Conservation (phyloP, 768 basidiomycete genomes). For the Stropharia rugosoannulata region DNA sequence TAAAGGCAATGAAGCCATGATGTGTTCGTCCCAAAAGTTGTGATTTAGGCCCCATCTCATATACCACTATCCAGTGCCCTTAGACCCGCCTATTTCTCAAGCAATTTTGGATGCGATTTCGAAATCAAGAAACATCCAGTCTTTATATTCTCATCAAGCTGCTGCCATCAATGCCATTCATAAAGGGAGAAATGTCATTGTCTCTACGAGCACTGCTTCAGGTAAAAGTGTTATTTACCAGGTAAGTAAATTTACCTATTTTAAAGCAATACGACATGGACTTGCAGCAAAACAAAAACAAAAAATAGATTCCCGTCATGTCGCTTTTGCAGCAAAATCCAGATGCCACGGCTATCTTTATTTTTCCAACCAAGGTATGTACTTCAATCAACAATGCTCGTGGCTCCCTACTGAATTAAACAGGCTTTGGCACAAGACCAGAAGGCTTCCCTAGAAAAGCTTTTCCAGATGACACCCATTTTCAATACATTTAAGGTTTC, state of each 20-base stretch:
- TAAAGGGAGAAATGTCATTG: slow-evolving; percentile 68
- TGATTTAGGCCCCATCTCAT: background rate
- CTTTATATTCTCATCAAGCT: slow-evolving; percentile 72
- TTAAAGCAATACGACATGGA: background rate
- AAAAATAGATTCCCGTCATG: slow-evolving; percentile 80
- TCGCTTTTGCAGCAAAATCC: slow-evolving; percentile 60
- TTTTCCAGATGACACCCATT: slow-evolving; percentile 58
- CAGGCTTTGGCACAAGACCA: slow-evolving; percentile 92
- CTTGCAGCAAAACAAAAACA: background rate
- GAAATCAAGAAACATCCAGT: slow-evolving; percentile 56
- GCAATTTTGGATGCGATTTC: slow-evolving; percentile 54
- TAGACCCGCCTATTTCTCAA: slow-evolving; percentile 59
- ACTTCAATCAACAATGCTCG: background rate
- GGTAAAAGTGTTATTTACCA: slow-evolving; percentile 90
- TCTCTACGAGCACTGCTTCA: slow-evolving; percentile 88
- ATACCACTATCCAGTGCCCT: slow-evolving; percentile 29
- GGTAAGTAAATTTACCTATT: slow-evolving; percentile 31
- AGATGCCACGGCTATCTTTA: slow-evolving; percentile 70
- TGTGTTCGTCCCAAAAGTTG: slow-evolving; percentile 38
- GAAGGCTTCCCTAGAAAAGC: slow-evolving; percentile 62
- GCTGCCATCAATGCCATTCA: slow-evolving; percentile 66
- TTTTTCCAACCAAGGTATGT: slow-evolving; percentile 84
- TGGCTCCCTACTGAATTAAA: background rate
- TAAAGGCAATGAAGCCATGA: slow-evolving; percentile 48
- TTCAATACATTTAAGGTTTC: slow-evolving; percentile 59